Percentiles rank a stretch among this genome's conserved stretches.
Evolutionary conservation across 768 basidiomycete species (phyloP).

Genomic region (Rhizopogon vinicolor): DNA sequence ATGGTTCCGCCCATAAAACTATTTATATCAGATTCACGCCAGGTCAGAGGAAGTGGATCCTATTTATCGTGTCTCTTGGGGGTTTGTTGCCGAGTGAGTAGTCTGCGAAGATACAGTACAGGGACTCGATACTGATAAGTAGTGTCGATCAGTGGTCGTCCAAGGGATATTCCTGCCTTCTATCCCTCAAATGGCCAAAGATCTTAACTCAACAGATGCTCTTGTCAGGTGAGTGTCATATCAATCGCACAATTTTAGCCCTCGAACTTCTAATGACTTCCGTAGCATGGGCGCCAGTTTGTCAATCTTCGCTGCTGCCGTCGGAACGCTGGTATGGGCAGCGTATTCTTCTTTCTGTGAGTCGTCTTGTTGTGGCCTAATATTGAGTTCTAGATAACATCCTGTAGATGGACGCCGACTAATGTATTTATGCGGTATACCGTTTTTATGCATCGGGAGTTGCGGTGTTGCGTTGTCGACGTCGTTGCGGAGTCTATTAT

Average conservation of each 20-base stretch:
- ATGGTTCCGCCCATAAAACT: background rate
- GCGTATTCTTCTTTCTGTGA: constrained; percentile 43
- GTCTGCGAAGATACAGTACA: background rate
- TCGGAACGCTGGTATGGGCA: constrained; percentile 43
- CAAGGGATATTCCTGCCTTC: constrained; percentile 63
- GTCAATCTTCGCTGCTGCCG: constrained; percentile 36
- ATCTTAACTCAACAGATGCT: constrained; percentile 49
- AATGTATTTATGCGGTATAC: constrained; percentile 42
- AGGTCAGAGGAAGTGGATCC: constrained; percentile 43
- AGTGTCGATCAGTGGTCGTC: constrained; percentile 21
- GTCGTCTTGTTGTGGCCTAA: constrained; percentile 5
- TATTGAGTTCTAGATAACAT: background rate
- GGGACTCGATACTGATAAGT: background rate
- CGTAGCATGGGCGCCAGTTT: constrained; percentile 41
- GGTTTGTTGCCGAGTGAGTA: constrained; percentile 55
- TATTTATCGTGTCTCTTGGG: constrained; percentile 49
- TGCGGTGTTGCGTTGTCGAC: constrained; percentile 48
- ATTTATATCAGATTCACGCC: constrained; percentile 39
- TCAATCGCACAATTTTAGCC: background rate
- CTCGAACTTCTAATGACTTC: too few species aligned
- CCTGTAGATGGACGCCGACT: constrained; percentile 54
- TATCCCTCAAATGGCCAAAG: constrained; percentile 61
- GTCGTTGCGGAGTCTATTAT: constrained; percentile 43
- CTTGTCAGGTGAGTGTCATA: constrained; percentile 42
- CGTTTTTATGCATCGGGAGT: constrained; percentile 50